Base-by-base conservation (phyloP, 768 basidiomycete species). In the Russula abietina region DNA sequence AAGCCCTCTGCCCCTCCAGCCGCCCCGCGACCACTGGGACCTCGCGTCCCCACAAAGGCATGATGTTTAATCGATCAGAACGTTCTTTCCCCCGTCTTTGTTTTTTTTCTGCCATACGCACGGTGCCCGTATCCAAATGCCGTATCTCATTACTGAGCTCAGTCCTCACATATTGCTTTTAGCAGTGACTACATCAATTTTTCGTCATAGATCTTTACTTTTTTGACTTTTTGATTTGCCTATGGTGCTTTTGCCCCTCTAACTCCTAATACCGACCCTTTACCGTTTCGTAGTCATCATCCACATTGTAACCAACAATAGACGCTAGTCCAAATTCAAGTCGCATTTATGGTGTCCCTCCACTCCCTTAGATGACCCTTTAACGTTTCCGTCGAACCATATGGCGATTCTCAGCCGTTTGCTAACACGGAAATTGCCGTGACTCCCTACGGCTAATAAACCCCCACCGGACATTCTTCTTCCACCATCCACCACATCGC, bases 351-450 rank as follows among this genome's bases (percentile, higher is more conserved):
- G 16, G 28, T 33, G 28, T 12, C 32, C 56, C 10, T 46, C 45
- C 74, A 84, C 30, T 75, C 77, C 28, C 84, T 85, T 51, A 53
- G 50, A 57, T 53, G 43, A 36, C 36, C 36, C 36, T 36, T 36
- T 36, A 36, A n/a, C n/a, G n/a, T n/a, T n/a, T n/a, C n/a, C n/a
- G n/a, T n/a, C n/a, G n/a, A n/a, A 12, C 0, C 36, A 2, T 36
- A 57, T 45, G 43, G 32, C 33, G 39, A 62, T 30, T 14, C 24
- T 28, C 55, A 41, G 10, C 50, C 41, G 19, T 17, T 51, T 0
- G 32, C 26, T 10, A 57, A 38, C 7, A 43, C 30, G 10, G 24
- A 24, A 48, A 3, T 16, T n/a, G n/a, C n/a, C n/a, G n/a, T n/a
- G n/a, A n/a, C n/a, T n/a, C 22, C 22, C 46, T 12, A 48, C 24